Evolutionary conservation across 2,329 filamentous ascomycete species (phyloP).

Genomic region (Penicillium fuscoglaucum): DNA sequence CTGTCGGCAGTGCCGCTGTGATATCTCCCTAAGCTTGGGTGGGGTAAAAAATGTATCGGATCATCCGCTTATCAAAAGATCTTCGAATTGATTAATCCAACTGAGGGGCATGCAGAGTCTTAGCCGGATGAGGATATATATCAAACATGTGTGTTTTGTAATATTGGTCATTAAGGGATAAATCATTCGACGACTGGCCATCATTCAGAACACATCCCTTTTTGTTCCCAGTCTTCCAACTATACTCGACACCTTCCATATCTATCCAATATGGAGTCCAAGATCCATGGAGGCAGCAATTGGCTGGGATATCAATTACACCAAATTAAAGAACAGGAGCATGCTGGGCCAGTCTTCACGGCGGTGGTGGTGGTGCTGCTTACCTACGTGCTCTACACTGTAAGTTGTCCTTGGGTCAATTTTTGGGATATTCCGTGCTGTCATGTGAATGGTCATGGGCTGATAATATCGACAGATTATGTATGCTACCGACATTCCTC

Average conservation of each 20-base stretch:
- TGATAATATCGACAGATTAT: not conserved
- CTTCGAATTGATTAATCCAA: not conserved
- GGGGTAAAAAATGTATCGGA: not conserved
- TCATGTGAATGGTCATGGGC: not conserved
- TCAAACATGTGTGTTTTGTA: too few species aligned
- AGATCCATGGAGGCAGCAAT: not conserved
- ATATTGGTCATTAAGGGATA: not conserved
- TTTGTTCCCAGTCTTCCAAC: not conserved
- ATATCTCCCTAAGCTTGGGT: not conserved
- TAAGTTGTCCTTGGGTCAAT: not conserved
- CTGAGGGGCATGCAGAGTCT: not conserved
- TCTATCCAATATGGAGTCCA: not conserved
- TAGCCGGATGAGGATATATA: too few species aligned
- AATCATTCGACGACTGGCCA: not conserved
- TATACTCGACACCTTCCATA: too few species aligned
- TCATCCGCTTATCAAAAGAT: not conserved
- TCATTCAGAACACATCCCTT: not conserved
- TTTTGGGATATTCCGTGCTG: not conserved
- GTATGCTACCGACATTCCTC: constrained; percentile 53
- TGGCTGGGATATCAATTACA: not conserved
- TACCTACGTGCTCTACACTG: not conserved
- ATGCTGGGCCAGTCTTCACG: not conserved
- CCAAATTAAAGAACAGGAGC: not conserved
- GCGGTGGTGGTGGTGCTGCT: not conserved
- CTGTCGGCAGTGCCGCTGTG: not conserved